phyloP scores from a whole-genome alignment of 148 eudicot species.

The Drosera capensis region DNA sequence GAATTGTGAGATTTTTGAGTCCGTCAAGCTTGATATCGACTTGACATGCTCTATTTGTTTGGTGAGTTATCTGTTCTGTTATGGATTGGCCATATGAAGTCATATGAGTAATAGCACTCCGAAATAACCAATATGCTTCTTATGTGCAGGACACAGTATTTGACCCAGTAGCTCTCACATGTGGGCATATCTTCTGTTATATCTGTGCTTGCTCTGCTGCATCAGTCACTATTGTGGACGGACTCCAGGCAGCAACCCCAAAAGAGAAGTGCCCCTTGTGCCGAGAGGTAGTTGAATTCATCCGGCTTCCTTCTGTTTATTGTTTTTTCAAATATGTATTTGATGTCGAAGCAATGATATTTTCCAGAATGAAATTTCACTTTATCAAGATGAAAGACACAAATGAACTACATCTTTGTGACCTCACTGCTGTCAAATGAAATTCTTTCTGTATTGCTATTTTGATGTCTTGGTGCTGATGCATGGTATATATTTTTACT shows the following conservation, averaged over 20 bases:
- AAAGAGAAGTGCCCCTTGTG: constrained; percentile 76
- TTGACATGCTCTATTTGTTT: constrained; percentile 88
- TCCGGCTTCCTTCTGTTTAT: not conserved
- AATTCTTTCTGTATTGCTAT: not conserved
- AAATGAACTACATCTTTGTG: no score
- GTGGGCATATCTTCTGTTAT: constrained; percentile 84
- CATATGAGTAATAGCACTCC: no score
- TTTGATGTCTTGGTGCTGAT: constrained; percentile 1
- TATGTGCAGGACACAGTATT: constrained; percentile 66
- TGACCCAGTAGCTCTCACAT: constrained; percentile 70
- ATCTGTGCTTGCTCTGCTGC: constrained; percentile 85
- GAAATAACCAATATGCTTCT: not conserved
- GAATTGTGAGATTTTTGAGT: constrained; percentile 70
- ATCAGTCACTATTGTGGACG: constrained; percentile 77
- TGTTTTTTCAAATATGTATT: not conserved
- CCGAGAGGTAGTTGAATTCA: constrained; percentile 51
- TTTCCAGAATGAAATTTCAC: no score
- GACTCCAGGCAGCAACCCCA: constrained; percentile 42
- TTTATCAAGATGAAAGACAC: no score
- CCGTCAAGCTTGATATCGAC: constrained; percentile 70
- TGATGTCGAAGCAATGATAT: no score
- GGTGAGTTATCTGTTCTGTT: constrained; percentile 31
- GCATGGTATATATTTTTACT: not conserved
- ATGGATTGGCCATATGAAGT: constrained; percentile 1
- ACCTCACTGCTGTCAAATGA: not conserved